Conservation (phyloP, 2,329 filamentous ascomycete species). For the Botrytis fabae region DNA sequence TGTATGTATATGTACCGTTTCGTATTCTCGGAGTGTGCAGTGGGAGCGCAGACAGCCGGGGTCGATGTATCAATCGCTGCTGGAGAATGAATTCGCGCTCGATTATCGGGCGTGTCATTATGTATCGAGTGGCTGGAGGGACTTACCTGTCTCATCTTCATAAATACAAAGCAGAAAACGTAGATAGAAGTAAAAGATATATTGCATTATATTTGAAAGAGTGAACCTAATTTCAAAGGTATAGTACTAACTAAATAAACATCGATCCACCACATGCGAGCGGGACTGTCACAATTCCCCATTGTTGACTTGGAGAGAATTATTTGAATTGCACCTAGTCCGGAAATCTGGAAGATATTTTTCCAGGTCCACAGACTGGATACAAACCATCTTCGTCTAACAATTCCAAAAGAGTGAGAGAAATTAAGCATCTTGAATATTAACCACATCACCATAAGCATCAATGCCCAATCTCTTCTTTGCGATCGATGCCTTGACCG, state of each 20-base stretch:
- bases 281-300: not conserved
- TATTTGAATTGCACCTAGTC: not conserved
- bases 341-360: not conserved
- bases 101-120: no score
- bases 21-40: no score
- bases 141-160: not conserved
- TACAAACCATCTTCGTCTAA: not conserved
- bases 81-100: no score
- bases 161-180: not conserved
- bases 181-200: not conserved
- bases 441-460: conserved; percentile 28
- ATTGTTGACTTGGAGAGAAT: not conserved
- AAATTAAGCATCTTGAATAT: conserved; percentile 23
- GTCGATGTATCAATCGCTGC: no score
- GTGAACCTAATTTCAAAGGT: not conserved
- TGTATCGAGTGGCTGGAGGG: not conserved
- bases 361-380: not conserved
- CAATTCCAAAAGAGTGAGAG: not conserved
- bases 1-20: no score
- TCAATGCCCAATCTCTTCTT: conserved; percentile 45
- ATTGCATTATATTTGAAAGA: not conserved
- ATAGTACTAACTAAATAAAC: not conserved
- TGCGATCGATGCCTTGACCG: conserved; percentile 48
- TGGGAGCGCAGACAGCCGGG: no score
- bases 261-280: not conserved